Conservation (phyloP, 169 alveolate genomes). For the Pseudocohnilembus persalinus region DNA sequence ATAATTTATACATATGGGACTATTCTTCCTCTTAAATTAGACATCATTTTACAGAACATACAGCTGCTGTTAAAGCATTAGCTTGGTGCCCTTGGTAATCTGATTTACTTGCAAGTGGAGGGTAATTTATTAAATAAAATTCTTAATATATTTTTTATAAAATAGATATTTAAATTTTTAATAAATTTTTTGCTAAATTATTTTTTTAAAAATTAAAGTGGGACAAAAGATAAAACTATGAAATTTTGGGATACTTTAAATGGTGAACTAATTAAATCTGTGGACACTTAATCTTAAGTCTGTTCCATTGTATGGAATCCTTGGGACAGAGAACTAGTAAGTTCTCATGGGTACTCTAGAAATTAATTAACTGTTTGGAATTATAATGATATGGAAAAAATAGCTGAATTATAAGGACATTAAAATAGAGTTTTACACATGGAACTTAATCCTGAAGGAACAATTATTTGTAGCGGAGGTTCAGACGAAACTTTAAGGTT, state of each 20-base stretch:
- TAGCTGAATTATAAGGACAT: conserved; percentile 81
- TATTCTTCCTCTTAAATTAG: conserved; percentile 14
- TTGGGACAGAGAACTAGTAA: conserved; percentile 73
- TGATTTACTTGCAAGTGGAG: conserved; percentile 81
- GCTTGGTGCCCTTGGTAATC: conserved; percentile 84
- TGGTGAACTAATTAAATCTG: conserved; percentile 50
- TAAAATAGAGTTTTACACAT: conserved; percentile 77
- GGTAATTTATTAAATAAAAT: conserved; percentile 9
- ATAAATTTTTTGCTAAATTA: too few relatives aligned
- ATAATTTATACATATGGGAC: conserved; percentile 59
- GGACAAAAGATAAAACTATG: conserved; percentile 77
- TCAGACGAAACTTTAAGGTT: conserved; percentile 89
- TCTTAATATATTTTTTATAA: too few relatives aligned
- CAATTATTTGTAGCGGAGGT: conserved; percentile 78
- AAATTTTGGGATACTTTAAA: conserved; percentile 71
- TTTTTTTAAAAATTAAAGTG: conserved; percentile 25
- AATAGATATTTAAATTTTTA: too few relatives aligned
- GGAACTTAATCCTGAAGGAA: conserved; percentile 81
- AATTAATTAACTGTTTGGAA: conserved; percentile 81
- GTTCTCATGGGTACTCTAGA: conserved; percentile 84
- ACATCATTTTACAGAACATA: conserved; percentile 58
- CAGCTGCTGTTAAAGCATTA: conserved; percentile 86
- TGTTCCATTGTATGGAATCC: conserved; percentile 74
- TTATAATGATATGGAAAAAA: conserved; percentile 65
- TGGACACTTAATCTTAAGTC: conserved; percentile 78